These are phyloP conservation scores for Macadamia integrifolia DNA, from an alignment of 164 flowering plant genomes.

Conservation along the genomic window DNA sequence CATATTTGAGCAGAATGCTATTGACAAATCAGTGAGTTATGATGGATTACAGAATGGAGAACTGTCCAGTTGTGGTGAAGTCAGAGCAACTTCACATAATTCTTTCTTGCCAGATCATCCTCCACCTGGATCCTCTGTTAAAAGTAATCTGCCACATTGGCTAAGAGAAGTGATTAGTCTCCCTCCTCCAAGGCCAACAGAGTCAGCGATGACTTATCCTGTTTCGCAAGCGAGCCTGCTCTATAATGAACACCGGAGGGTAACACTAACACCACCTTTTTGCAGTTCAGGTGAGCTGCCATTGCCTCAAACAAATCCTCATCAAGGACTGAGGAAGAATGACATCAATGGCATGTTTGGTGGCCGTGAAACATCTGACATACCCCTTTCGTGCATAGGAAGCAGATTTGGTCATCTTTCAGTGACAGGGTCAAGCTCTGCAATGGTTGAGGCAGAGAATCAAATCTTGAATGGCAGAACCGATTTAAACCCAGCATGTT, in stretches of 20 bases:
- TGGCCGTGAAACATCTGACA: slow-evolving; percentile 8
- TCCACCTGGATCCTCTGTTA: slow-evolving; percentile 1
- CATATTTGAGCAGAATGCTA: slow-evolving; percentile 7
- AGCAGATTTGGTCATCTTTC: slow-evolving; percentile 9
- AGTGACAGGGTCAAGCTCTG: slow-evolving; percentile 3
- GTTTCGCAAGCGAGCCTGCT: slow-evolving; percentile 11
- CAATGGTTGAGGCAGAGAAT: not conserved
- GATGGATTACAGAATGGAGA: slow-evolving; percentile 7
- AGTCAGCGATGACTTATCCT: slow-evolving; percentile 11
- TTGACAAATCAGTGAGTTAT: slow-evolving; percentile 6
- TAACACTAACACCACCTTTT: slow-evolving; percentile 13
- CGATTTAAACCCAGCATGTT: slow-evolving; percentile 7
- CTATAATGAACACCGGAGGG: slow-evolving; percentile 7
- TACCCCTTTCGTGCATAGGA: slow-evolving; percentile 10
- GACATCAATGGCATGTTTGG: slow-evolving; percentile 5
- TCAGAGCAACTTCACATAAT: slow-evolving; percentile 3
- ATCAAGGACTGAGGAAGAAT: slow-evolving; percentile 1
- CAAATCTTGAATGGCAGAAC: not conserved
- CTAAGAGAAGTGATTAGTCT: slow-evolving; percentile 32
- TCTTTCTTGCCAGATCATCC: slow-evolving; percentile 4
- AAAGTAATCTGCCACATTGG: slow-evolving; percentile 45
- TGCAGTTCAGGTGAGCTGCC: not conserved
- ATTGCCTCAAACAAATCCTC: slow-evolving; percentile 1
- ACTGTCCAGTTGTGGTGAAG: slow-evolving; percentile 4
- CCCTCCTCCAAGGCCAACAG: slow-evolving; percentile 19